These are phyloP conservation scores for Fraxinus baroniana DNA, from an alignment of 305 asterid species.

Conservation along the genomic window DNA sequence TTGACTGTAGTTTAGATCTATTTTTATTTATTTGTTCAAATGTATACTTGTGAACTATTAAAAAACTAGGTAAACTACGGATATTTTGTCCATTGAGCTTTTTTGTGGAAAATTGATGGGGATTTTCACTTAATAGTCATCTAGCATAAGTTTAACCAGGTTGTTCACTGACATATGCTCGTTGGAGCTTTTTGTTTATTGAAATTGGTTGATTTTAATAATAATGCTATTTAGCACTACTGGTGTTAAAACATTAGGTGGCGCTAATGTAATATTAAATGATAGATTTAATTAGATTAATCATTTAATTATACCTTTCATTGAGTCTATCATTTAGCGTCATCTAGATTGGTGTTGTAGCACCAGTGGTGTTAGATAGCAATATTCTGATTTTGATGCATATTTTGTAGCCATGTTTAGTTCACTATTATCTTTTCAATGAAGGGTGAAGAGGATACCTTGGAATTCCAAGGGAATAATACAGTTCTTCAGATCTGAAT, in stretches of 20 bases:
- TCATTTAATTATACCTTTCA: neutral
- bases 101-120: neutral
- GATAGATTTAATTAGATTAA: neutral
- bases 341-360: neutral
- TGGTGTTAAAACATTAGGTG: neutral
- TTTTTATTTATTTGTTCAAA: neutral
- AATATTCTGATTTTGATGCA: neutral
- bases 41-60: neutral
- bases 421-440: neutral
- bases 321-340: no score
- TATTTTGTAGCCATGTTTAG: neutral
- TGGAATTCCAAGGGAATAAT: neutral
- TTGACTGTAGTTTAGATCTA: neutral
- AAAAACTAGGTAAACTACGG: neutral
- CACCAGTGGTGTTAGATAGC: neutral
- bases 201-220: neutral
- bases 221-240: neutral
- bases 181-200: neutral
- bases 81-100: neutral
- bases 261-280: neutral
- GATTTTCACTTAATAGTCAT: neutral
- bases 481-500: neutral
- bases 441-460: constrained; percentile 6
- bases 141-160: neutral
- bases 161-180: neutral